These are phyloP conservation scores for Venturia aucupariae DNA, from an alignment of 2,329 filamentous ascomycete species.

Conservation along the genomic window DNA sequence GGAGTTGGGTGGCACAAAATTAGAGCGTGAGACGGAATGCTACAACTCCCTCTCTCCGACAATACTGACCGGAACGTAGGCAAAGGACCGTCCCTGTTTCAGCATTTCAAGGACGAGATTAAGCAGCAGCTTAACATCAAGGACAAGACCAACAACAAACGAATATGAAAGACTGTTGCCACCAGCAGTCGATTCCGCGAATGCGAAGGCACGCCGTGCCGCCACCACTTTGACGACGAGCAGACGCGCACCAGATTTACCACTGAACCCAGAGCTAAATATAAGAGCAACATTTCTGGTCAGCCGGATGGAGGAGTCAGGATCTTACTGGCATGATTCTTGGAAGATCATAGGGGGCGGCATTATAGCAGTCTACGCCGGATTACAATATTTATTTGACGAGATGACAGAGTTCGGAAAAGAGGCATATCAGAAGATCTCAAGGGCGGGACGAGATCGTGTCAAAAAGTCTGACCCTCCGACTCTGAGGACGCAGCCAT, in stretches of 20 bases:
- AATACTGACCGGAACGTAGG: constrained; percentile 13
- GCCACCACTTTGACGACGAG: background rate
- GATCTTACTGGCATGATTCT: background rate
- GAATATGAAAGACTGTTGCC: background rate
- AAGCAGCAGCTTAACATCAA: constrained; percentile 29
- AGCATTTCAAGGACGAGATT: constrained; percentile 46
- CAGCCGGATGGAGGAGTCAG: background rate
- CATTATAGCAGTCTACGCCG: background rate
- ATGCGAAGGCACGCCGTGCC: background rate
- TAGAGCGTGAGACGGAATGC: constrained; percentile 28
- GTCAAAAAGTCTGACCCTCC: background rate
- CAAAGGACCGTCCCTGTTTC: constrained; percentile 32
- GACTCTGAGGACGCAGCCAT: background rate
- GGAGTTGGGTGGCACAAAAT: constrained; percentile 40
- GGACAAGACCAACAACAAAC: background rate
- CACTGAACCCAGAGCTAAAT: background rate
- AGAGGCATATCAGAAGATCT: background rate
- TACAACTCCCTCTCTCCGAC: background rate
- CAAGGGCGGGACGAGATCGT: background rate
- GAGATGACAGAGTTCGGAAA: background rate
- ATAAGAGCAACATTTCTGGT: background rate
- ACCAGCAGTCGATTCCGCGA: background rate
- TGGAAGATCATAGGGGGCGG: background rate
- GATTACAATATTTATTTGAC: background rate
- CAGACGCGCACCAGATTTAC: background rate